phyloP scores from a whole-genome alignment of 306 rosid genomes.

The Vigna radiata region DNA sequence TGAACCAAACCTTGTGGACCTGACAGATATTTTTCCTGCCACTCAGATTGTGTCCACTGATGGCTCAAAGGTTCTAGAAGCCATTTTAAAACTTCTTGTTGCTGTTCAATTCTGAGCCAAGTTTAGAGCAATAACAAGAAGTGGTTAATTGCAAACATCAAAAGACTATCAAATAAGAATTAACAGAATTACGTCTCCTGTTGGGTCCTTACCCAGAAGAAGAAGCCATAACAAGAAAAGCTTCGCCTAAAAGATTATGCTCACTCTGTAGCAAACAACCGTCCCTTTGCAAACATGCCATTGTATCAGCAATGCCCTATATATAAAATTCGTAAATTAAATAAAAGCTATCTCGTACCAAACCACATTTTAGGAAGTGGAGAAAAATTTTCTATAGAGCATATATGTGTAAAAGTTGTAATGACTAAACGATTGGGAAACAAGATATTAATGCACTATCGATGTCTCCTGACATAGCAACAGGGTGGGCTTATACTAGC shows the following conservation, averaged over 20 bases:
- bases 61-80: slow-evolving; percentile 87
- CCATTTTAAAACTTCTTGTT: slow-evolving; percentile 98
- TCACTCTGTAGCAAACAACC: slow-evolving; percentile 90
- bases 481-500: slow-evolving; percentile 2
- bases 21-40: slow-evolving; percentile 93
- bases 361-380: slow-evolving; percentile 14
- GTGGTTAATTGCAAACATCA: slow-evolving; percentile 24
- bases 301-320: slow-evolving; percentile 94
- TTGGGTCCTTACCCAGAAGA: slow-evolving; percentile 81
- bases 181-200: slow-evolving; percentile 8
- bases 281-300: slow-evolving; percentile 85
- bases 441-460: slow-evolving; percentile 6
- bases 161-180: slow-evolving; percentile 29
- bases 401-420: slow-evolving; percentile 19
- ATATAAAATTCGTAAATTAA: slow-evolving; percentile 46
- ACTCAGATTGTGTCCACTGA: slow-evolving; percentile 83
- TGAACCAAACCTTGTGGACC: slow-evolving; percentile 80
- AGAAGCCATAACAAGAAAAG: slow-evolving; percentile 97
- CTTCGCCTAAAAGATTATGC: slow-evolving; percentile 97
- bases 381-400: slow-evolving; percentile 13
- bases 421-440: slow-evolving; percentile 19
- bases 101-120: slow-evolving; percentile 85
- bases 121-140: slow-evolving; percentile 37
- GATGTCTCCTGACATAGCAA: background rate
- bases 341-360: slow-evolving; percentile 40